A percentile compares a stretch with the other conserved stretches of the same genome.
Evolutionary conservation across 352 stramenopile species (phyloP).

Genomic region (Thraustotheca clavata): DNA sequence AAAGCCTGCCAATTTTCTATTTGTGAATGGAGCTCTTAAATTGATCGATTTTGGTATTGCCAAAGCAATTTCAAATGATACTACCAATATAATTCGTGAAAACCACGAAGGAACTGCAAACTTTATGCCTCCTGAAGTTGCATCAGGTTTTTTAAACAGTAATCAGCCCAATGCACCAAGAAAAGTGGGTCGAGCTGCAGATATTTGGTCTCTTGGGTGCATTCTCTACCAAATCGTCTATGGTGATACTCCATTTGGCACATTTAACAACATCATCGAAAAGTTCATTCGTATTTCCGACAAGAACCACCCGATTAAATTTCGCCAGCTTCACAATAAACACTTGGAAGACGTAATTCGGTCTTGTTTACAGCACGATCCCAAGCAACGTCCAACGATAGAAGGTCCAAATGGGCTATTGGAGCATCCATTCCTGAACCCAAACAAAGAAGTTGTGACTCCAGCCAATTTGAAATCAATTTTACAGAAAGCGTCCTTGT

Average conservation of each 20-base stretch:
- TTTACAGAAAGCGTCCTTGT: not conserved
- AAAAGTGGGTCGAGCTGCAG: constrained; percentile 76
- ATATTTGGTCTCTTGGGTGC: constrained; percentile 96
- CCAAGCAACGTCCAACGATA: constrained; percentile 67
- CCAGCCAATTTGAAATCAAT: not conserved
- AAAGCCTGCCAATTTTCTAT: constrained; percentile 96
- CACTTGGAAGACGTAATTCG: constrained; percentile 82
- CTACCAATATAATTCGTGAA: constrained; percentile 95
- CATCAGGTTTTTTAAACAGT: constrained; percentile 52
- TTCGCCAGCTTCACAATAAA: constrained; percentile 71
- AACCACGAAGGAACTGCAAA: constrained; percentile 95
- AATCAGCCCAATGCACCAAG: constrained; percentile 34
- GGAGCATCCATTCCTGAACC: constrained; percentile 67
- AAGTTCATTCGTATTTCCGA: constrained; percentile 96
- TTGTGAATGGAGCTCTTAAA: constrained; percentile 93
- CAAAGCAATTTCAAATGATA: constrained; percentile 96
- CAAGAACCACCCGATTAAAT: constrained; percentile 84
- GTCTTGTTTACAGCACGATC: constrained; percentile 78
- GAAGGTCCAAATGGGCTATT: constrained; percentile 66
- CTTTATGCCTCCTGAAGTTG: constrained; percentile 94
- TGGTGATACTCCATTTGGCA: constrained; percentile 90
- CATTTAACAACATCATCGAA: constrained; percentile 91
- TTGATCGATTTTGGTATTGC: constrained; percentile 98
- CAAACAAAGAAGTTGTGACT: not conserved
- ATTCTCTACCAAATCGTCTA: constrained; percentile 98